A percentile compares a stretch with the other conserved stretches of the same genome.
These are phyloP conservation scores for Aspergillus nanangensis DNA, from an alignment of 495 filamentous ascomycete species.

Conservation along the genomic window DNA sequence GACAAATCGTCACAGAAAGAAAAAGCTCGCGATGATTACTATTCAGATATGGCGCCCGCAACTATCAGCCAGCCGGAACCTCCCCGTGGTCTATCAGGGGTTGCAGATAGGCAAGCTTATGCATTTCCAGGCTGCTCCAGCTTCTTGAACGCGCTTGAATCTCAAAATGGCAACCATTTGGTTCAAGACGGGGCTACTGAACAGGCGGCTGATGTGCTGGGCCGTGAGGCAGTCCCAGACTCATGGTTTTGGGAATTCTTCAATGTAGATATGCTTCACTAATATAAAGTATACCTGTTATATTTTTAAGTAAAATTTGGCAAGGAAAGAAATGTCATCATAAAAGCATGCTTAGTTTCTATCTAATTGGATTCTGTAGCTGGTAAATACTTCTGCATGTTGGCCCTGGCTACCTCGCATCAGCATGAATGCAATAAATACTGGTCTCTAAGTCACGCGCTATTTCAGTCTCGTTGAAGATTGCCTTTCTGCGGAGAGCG, in stretches of 20 bases:
- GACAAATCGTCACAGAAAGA: neutral
- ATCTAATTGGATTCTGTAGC: neutral
- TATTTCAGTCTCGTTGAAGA: too few relatives aligned
- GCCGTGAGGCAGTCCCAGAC: slow-evolving; percentile 2
- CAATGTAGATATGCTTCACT: slow-evolving; percentile 10
- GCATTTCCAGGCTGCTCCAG: neutral
- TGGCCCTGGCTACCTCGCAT: too few relatives aligned
- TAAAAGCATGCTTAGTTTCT: neutral
- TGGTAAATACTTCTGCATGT: too few relatives aligned
- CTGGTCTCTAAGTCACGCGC: too few relatives aligned
- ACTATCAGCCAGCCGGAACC: neutral
- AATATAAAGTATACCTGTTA: slow-evolving; percentile 27
- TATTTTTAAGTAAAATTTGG: too few relatives aligned
- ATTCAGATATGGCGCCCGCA: neutral
- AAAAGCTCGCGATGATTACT: neutral
- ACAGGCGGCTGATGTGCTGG: neutral
- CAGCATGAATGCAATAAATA: too few relatives aligned
- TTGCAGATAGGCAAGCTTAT: neutral
- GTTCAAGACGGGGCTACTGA: neutral
- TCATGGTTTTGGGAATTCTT: slow-evolving; percentile 13
- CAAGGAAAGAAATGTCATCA: too few relatives aligned
- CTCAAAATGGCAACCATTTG: slow-evolving; percentile 1
- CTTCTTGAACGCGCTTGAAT: neutral
- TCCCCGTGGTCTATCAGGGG: neutral
- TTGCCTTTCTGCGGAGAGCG: neutral